These are phyloP conservation scores for Colletotrichum plurivorum DNA, from an alignment of 2,329 filamentous ascomycete species.

Conservation along the genomic window DNA sequence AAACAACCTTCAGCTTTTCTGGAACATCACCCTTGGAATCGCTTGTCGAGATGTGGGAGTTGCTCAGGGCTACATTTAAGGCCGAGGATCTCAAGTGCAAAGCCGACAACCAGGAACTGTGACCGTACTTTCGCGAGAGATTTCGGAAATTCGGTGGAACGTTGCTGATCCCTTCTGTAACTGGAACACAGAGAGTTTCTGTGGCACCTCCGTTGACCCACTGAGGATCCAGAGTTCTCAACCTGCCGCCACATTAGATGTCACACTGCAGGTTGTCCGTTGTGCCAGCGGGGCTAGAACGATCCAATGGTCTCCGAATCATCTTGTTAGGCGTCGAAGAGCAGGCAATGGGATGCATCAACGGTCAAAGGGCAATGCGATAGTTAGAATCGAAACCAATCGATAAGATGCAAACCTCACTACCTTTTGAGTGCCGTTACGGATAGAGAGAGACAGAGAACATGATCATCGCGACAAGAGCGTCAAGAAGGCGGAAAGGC, in stretches of 20 bases:
- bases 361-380: background rate
- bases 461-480: too few relatives aligned
- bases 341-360: background rate
- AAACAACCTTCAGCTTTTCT: background rate
- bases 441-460: too few relatives aligned
- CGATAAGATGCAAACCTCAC: too few relatives aligned
- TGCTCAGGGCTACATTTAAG: background rate
- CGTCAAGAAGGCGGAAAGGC: too few relatives aligned
- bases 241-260: slow-evolving; percentile 17
- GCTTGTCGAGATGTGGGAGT: background rate
- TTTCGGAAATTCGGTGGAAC: slow-evolving; percentile 25
- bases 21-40: background rate
- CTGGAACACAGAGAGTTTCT: background rate
- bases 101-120: slow-evolving; percentile 25
- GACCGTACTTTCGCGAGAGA: slow-evolving; percentile 18
- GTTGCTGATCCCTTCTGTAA: slow-evolving; percentile 8
- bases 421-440: too few relatives aligned
- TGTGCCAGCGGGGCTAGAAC: background rate
- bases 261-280: slow-evolving; percentile 6
- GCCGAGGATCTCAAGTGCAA: slow-evolving; percentile 21
- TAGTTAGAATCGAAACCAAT: too few relatives aligned
- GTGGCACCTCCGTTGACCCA: slow-evolving; percentile 9
- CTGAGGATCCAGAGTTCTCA: slow-evolving; percentile 1
- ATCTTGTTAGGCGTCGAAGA: background rate
- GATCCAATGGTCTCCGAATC: background rate